phyloP scores from a whole-genome alignment of 805 yeast species.

The Metschnikowia lochheadii region DNA sequence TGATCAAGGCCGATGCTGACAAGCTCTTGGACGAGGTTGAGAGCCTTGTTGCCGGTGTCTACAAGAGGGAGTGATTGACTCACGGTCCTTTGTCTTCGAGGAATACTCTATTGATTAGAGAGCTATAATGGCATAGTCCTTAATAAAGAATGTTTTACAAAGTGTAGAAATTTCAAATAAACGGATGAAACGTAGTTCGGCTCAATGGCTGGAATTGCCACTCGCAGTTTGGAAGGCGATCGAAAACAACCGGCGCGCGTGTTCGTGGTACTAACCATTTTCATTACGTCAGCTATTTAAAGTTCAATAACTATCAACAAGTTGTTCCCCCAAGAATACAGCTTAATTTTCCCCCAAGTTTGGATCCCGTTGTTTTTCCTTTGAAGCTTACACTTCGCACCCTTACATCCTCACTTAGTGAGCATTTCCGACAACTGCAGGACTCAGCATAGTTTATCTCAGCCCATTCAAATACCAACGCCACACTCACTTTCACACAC shows the following conservation, averaged over 20 bases:
- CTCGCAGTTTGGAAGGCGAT: not conserved
- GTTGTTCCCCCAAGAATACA: not conserved
- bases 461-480: not conserved
- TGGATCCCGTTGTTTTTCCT: not conserved
- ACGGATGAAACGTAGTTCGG: not conserved
- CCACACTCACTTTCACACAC: not conserved
- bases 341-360: not conserved
- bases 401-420: not conserved
- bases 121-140: not conserved
- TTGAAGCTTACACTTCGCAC: not conserved
- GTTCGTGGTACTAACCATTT: not conserved
- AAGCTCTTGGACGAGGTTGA: conserved; percentile 23
- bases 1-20: conserved; percentile 17
- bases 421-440: conserved; percentile 1
- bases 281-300: not conserved
- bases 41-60: conserved; percentile 25
- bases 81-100: not conserved
- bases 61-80: conserved; percentile 16
- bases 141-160: not conserved
- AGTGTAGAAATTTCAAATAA: not conserved
- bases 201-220: not conserved
- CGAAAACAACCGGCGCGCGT: not conserved
- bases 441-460: not conserved
- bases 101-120: conserved; percentile 5
- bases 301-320: not conserved